Conservation (phyloP, 108 stramenopile species). For the Chaetoceros tenuissimus region DNA sequence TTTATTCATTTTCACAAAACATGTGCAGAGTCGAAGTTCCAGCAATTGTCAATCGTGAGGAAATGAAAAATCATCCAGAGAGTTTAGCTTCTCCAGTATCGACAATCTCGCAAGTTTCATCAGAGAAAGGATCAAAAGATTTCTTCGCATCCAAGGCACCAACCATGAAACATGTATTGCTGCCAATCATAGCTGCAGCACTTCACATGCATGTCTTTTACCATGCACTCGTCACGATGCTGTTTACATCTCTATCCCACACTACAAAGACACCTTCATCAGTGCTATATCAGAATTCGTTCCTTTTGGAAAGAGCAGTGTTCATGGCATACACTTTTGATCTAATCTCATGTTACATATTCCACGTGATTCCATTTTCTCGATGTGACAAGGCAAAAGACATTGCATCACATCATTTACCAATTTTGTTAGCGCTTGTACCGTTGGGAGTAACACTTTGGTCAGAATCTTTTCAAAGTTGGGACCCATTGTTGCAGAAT, state of each 20-base stretch:
- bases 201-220: slow-evolving; percentile 13
- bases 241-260: neutral
- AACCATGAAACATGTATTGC: too few species aligned
- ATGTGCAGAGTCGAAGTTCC: too few species aligned
- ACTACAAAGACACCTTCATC: neutral
- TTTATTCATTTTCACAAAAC: too few species aligned
- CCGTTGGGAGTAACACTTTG: slow-evolving; percentile 10
- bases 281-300: neutral
- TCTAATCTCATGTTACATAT: slow-evolving; percentile 6
- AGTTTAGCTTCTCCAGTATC: too few species aligned
- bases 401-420: slow-evolving; percentile 14
- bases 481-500: neutral
- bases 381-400: slow-evolving; percentile 11
- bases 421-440: slow-evolving; percentile 6
- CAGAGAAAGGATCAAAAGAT: too few species aligned
- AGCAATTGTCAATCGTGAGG: too few species aligned
- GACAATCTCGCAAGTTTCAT: too few species aligned
- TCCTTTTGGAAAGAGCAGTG: slow-evolving; percentile 5
- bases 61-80: too few species aligned
- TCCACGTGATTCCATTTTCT: slow-evolving; percentile 16
- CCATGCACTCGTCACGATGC: slow-evolving; percentile 6
- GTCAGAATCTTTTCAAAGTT: neutral
- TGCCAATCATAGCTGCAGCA: slow-evolving; percentile 9
- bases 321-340: slow-evolving; percentile 21
- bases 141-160: too few species aligned